Base-by-base conservation (phyloP, 2,329 filamentous ascomycete genomes). In the Coniochaeta sp. region DNA sequence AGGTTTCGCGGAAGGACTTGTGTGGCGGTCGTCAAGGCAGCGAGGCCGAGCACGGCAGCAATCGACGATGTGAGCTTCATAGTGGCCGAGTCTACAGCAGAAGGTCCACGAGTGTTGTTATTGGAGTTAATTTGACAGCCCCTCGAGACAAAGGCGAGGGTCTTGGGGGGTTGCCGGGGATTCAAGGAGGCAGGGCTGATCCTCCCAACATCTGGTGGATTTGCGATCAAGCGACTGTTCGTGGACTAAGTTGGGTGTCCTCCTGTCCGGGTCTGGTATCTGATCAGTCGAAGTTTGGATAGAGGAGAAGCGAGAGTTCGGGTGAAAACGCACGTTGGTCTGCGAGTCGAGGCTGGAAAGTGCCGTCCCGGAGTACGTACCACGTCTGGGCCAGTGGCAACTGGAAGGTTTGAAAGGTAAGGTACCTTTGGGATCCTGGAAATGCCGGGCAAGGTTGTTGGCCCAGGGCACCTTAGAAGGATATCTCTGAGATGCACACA, bases 1-100 rank as follows among this genome's bases (percentile, higher is more conserved):
- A 96, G 90, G 70, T 95, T 83, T 67, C 90, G 88, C 64, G 81
- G 77, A 57, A 79, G 77, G 52, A 85, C 72, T 59, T 67, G 65
- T 54, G 79, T 72, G 33, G 81, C 77, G 61, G 78, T 74, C 62
- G 81, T 76, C 56, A 86, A 74, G 73, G 81, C 77, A 59, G 80
- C 72, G 57, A 85, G 76, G 72, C 81, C 77, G 61, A 89, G 69
- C 58, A 85, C 67, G 62, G 82, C 77, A 62, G 77, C 65, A 62
- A 74, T 64, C 58, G 69, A 61, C 58, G 69, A 61, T 60, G 75
- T 69, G 64, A 79, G 66, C 74, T 79, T 84, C 82, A 85, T 85
- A 60, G 61, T 67, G 34, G 3, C 14, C 11, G 17, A 19, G 8
- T 22, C 34, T 22, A 2, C 3, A 19, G 12, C 19, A 52, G 24